Conservation (phyloP, 371 early-diverging fungal genomes). For the Mucor piriformis region DNA sequence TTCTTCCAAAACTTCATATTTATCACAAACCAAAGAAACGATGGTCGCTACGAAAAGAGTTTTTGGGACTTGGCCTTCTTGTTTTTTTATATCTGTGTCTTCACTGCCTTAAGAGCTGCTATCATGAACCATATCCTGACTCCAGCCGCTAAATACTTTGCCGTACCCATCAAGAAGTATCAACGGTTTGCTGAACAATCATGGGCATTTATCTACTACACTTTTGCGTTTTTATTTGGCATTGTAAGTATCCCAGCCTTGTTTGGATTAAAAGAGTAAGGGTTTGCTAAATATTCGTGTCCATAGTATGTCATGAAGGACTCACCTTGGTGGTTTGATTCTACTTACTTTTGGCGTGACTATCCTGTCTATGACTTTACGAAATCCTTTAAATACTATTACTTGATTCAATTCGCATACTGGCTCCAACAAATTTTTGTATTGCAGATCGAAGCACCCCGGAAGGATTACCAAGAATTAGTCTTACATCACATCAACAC, state of each 20-base stretch:
- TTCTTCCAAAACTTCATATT: constrained; percentile 51
- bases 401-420: constrained; percentile 71
- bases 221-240: constrained; percentile 46
- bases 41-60: constrained; percentile 58
- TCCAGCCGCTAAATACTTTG: constrained; percentile 51
- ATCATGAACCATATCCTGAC: constrained; percentile 57
- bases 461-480: constrained; percentile 76
- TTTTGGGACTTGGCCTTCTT: constrained; percentile 60
- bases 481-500: constrained; percentile 78
- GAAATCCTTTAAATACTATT: constrained; percentile 69
- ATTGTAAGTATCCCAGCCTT: constrained; percentile 40
- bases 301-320: constrained; percentile 49
- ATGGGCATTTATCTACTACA: constrained; percentile 67
- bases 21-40: constrained; percentile 42
- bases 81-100: constrained; percentile 62
- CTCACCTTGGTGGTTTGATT: constrained; percentile 72
- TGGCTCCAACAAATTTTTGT: constrained; percentile 81
- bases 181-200: constrained; percentile 74
- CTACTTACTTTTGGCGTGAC: constrained; percentile 63
- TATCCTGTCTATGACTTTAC: constrained; percentile 63
- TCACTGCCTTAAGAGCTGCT: constrained; percentile 63
- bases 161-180: constrained; percentile 50
- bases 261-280: neutral
- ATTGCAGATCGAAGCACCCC: constrained; percentile 68
- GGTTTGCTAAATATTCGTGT: neutral